These are phyloP conservation scores for Claviceps digitariae DNA, from an alignment of 2,329 filamentous ascomycete species.

Conservation along the genomic window DNA sequence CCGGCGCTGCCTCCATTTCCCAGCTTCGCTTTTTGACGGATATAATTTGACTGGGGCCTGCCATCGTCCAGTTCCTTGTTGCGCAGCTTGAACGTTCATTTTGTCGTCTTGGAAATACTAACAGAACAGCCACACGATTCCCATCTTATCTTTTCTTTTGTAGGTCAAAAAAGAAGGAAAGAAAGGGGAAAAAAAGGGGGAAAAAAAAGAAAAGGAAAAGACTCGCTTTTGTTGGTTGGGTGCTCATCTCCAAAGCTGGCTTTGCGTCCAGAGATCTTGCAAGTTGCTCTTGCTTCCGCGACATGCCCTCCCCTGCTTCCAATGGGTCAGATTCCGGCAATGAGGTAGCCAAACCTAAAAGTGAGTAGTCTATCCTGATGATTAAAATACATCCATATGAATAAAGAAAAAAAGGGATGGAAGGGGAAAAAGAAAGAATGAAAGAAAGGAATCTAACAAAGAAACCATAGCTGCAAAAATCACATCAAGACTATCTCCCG, in stretches of 20 bases:
- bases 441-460: background rate
- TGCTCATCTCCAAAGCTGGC: background rate
- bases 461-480: background rate
- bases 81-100: background rate
- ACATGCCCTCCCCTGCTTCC: background rate
- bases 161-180: background rate
- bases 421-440: background rate
- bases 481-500: background rate
- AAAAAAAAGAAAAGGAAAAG: too few species aligned
- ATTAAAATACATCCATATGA: too few species aligned
- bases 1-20: background rate
- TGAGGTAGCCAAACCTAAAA: background rate
- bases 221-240: background rate
- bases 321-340: background rate
- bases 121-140: background rate
- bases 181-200: too few species aligned
- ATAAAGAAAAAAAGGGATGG: background rate
- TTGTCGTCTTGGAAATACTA: background rate
- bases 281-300: background rate
- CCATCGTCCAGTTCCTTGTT: background rate
- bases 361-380: background rate
- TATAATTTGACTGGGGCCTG: background rate
- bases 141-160: background rate
- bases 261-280: background rate
- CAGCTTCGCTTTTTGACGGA: background rate